Evolutionary conservation across 257 asterid species (phyloP), one percentile per base, ranked within the genome.

Genomic region (Fraxinus quadrangulata): DNA sequence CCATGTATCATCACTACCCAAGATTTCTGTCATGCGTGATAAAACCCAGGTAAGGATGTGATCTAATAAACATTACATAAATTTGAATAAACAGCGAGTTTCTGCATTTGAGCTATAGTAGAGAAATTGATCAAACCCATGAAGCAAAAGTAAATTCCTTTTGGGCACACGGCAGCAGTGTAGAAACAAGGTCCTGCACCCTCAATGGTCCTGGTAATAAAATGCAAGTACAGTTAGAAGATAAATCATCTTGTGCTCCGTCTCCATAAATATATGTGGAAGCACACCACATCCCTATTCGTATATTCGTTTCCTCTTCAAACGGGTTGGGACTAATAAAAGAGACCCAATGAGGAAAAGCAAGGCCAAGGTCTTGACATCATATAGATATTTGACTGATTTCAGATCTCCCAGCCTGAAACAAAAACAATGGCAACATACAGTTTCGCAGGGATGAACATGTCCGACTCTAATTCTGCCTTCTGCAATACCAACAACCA

Each of bases 271-370:
- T 74, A 70, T 14, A 11, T 5, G 72, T 67, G 17, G 71, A 23
- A 76, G 65, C n/a, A 28, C 49, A 4, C 9, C 33, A 37, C 61
- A 70, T 78, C 73, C 79, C 83, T 89, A 94, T 80, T 92, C 98
- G 10, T 91, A 94, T 77, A 92, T 83, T 42, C 90, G 86, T 85
- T 94, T 94, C 89, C 91, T 89, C 92, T 63, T 94, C 96, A 94
- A 72, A 79, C 92, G 84, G 82, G 97, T 88, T 33, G 99, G 99
- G 70, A 92, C 9, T 82, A 94, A 84, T 28, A 92, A 86, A 83
- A 91, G 51, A 8, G 90, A 80, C 77, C 99, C 99, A 34, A 95
- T 93, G 85, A 95, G 96, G 88, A 95, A 95, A 80, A 95, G 99
- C 73, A 92, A 79, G 65, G 88, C 74, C 82, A 95, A 81, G 0